Evolutionary conservation across 129 eudicot genomes (phyloP), one percentile per base, ranked within the genome.

Genomic region (Lonicera japonica): DNA sequence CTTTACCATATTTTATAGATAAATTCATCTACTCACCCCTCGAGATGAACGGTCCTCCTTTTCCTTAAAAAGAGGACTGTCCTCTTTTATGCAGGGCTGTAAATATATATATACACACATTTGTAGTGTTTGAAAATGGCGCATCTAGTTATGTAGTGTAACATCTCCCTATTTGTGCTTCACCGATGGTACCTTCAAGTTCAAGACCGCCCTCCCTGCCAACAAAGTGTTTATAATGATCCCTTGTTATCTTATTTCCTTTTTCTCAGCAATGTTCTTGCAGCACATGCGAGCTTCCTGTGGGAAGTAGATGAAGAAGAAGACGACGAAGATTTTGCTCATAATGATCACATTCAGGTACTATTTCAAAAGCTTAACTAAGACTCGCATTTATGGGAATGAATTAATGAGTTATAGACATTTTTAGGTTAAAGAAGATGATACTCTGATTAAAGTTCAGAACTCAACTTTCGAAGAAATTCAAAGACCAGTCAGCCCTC

Each of bases 261-360:
- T 51, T 41, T 72, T 70, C 73, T 47, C 86, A 91, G 97, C 60
- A 24, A 81, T 64, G 83, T 87, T 60, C 90, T 77, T 63, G 97
- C 88, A 25, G 96, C 95, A 63, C 82, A 87, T 71, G 97, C 95
- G 66, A 78, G 87, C 64, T 91, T 91, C 77, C 73, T 91, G 21
- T 91, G 97, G 97, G 86, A 87, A 51, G 70, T 75, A 64, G 95
- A 79, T 36, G 94, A 81, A 1, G 64, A 81, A 1, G 64, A 72
- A 3, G 78, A 68, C 16, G 75, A 61, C n/a, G 87, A 83, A 52
- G 69, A 68, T 17, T 19, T 54, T 66, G 11, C 58, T 9, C 12
- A 54, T 17, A 51, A 46, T 15, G 56, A 54, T 70, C 52, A 38
- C 21, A 6, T 29, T 38, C 65, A 80, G 90, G 94, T 83, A 34